Evolutionary conservation across 2,329 filamentous ascomycete species (phyloP), one percentile per base, ranked within the genome.

Genomic region (Microsporum audouinii): DNA sequence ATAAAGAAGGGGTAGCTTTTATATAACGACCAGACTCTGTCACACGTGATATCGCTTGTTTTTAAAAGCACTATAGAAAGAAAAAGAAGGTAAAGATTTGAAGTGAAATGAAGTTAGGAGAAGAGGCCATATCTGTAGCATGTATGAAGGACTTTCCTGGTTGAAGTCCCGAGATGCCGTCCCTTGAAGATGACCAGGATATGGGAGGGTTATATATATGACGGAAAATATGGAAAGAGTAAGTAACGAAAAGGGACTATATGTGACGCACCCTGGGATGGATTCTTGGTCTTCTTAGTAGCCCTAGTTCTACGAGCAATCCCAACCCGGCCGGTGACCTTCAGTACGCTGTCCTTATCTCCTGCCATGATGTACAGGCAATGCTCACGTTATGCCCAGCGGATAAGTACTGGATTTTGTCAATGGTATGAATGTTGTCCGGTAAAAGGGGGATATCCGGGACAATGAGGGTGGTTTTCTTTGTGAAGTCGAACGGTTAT

Each of bases 271-370:
- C 57, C 57, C 33, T 59, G 39, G 5, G 8, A 5, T 49, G n/a
- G 5, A 7, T 10, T 17, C 43, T 59, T 33, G 17, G 33, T 3
- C 4, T n/a, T 49, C 38, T 27, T 34, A 5, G 33, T 7, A n/a
- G 43, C n/a, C 29, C 29, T 59, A 10, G 5, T 41, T 47, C 41
- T 34, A 14, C 57, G 29, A 34, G 41, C 27, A 23, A 43, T 27
- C 29, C 57, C 57, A 36, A 34, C 57, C 3, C 41, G 39, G 7
- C 58, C 58, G 14, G 47, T 39, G 23, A 47, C 58, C 47, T 60
- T 60, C 8, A 39, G 34, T 43, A 60, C 47, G 31, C 12, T 23
- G 10, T 56, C 43, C 47, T 29, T 55, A 39, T 29, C 34, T 60
- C 47, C 45, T 5, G 17, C 58, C 58, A 60, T 60, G 29, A 34